Evolutionary conservation across 768 basidiomycete species (phyloP).

Genomic region (Terana coerulea): DNA sequence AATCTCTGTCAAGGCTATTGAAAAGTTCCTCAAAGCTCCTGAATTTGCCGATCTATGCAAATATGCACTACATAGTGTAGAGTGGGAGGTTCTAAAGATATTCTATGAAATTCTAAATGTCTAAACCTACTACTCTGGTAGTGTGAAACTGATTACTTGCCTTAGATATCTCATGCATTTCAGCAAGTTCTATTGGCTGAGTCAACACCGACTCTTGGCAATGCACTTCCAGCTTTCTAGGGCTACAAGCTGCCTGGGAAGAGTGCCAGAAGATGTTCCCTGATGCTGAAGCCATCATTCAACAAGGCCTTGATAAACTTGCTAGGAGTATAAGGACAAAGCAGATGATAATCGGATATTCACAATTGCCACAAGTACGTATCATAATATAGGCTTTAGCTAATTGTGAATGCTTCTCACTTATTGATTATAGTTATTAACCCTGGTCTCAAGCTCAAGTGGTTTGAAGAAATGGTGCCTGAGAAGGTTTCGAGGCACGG

Average conservation of each 20-base stretch:
- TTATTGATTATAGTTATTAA: conserved; percentile 1
- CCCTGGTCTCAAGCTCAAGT: neutral
- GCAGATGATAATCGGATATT: conserved; percentile 2
- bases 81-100: conserved; percentile 17
- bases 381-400: too few species aligned
- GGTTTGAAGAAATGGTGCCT: too few species aligned
- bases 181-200: conserved; percentile 27
- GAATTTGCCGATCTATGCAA: conserved; percentile 11
- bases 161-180: conserved; percentile 20
- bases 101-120: neutral
- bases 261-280: neutral
- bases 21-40: neutral
- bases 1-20: conserved; percentile 2
- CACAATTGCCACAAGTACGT: conserved; percentile 12
- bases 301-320: conserved; percentile 8
- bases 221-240: conserved; percentile 7
- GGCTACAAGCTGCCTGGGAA: neutral
- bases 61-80: conserved; percentile 8
- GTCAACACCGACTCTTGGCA: conserved; percentile 23
- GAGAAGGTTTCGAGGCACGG: too few species aligned
- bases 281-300: neutral
- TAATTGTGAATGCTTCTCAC: neutral
- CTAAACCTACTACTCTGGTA: conserved; percentile 17
- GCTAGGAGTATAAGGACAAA: conserved; percentile 6
- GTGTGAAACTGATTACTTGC: conserved; percentile 14